phyloP scores from a whole-genome alignment of 2,329 filamentous ascomycete genomes.

The Colletotrichum phormii region DNA sequence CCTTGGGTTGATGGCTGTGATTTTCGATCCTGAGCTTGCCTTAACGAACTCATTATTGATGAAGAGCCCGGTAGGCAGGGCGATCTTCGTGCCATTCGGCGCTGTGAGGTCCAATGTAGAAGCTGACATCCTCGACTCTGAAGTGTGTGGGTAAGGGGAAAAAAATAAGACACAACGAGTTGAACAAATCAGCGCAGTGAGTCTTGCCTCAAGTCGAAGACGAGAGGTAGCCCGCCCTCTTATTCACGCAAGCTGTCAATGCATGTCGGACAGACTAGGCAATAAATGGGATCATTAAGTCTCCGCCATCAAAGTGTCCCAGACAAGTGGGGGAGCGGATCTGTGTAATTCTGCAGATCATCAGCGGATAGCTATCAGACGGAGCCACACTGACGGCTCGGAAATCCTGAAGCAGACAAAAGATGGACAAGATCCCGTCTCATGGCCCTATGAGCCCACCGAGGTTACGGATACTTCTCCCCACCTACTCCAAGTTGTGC shows the following conservation, averaged over 20 bases:
- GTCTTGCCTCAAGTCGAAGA: background rate
- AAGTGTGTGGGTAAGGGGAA: background rate
- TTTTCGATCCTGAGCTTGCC: slow-evolving; percentile 65
- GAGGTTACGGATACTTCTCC: background rate
- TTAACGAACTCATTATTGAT: slow-evolving; percentile 82
- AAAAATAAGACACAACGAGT: background rate
- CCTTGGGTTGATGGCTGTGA: slow-evolving; percentile 74
- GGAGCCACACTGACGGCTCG: background rate
- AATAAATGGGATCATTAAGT: background rate
- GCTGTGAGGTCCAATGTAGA: slow-evolving; percentile 68
- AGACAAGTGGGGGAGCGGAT: background rate
- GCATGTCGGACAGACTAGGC: background rate
- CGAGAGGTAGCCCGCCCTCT: background rate
- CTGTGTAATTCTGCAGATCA: background rate
- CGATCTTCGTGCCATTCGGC: slow-evolving; percentile 76
- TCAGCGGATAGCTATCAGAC: background rate
- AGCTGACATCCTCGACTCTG: slow-evolving; percentile 17
- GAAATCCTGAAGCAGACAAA: slow-evolving; percentile 4
- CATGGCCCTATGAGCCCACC: background rate
- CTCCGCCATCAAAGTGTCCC: background rate
- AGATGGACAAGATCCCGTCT: slow-evolving; percentile 1
- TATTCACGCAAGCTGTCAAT: background rate
- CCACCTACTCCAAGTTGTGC: too few species aligned
- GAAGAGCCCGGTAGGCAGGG: slow-evolving; percentile 76
- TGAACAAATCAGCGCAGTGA: background rate